Conservation (phyloP, 2,329 filamentous ascomycete species). For the Penicillium sp. region DNA sequence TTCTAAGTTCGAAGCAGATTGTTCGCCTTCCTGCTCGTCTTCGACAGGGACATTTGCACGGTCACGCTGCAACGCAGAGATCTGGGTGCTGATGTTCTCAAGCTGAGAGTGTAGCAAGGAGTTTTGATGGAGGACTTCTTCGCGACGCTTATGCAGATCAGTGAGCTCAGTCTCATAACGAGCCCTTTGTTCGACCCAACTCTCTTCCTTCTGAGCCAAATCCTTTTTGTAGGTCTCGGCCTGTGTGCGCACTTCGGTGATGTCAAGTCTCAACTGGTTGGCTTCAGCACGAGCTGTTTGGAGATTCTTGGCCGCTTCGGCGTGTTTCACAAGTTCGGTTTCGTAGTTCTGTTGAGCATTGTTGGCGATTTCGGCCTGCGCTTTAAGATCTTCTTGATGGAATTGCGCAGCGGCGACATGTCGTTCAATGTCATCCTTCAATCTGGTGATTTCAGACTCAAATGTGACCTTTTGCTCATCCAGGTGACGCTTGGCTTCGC, state of each 20-base stretch:
- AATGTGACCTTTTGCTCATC: conserved; percentile 77
- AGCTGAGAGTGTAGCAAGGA: conserved; percentile 83
- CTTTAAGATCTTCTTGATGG: conserved; percentile 85
- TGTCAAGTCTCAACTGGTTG: conserved; percentile 73
- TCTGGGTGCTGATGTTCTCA: conserved; percentile 73
- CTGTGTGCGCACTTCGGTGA: conserved; percentile 68
- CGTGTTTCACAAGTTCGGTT: conserved; percentile 87
- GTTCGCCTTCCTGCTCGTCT: conserved; percentile 43
- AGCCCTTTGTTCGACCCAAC: conserved; percentile 76
- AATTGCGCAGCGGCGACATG: conserved; percentile 73
- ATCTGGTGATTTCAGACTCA: conserved; percentile 69
- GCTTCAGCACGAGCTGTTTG: conserved; percentile 72
- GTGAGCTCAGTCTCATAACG: conserved; percentile 76
- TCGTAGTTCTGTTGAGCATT: conserved; percentile 95
- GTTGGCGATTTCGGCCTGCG: conserved; percentile 87
- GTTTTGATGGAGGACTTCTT: conserved; percentile 84
- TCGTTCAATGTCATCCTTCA: conserved; percentile 78
- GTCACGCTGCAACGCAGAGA: conserved; percentile 70
- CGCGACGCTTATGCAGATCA: conserved; percentile 70
- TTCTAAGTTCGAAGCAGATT: conserved; percentile 55
- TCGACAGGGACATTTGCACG: conserved; percentile 55
- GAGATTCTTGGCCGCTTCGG: conserved; percentile 81
- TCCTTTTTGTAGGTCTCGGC: conserved; percentile 78
- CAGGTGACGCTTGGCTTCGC: conserved; percentile 62
- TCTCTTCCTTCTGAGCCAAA: conserved; percentile 72